These are phyloP conservation scores for Globisporangium sylvaticum DNA, from an alignment of 352 stramenopile genomes.

Conservation along the genomic window DNA sequence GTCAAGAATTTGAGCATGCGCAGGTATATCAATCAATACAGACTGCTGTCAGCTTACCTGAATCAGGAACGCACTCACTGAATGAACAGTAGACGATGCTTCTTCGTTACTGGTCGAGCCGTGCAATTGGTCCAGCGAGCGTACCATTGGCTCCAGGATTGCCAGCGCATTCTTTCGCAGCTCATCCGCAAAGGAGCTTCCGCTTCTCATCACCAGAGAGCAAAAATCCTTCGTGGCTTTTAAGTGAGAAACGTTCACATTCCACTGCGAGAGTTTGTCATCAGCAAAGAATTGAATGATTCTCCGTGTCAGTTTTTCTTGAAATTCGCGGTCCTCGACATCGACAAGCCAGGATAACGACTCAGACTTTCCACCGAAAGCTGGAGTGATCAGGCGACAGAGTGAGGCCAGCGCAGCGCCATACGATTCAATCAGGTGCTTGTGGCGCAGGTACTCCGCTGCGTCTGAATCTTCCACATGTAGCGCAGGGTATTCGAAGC, in stretches of 20 bases:
- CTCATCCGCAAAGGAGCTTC: constrained; percentile 19
- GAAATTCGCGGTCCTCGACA: neutral
- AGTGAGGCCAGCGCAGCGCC: constrained; percentile 11
- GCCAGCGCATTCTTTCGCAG: constrained; percentile 18
- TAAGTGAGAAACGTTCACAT: constrained; percentile 12
- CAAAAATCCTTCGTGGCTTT: constrained; percentile 30
- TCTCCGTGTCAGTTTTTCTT: neutral
- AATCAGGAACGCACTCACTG: constrained; percentile 12
- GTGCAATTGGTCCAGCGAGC: constrained; percentile 13
- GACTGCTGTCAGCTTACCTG: constrained; percentile 3
- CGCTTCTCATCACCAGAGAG: constrained; percentile 13
- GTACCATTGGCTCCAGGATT: constrained; percentile 18
- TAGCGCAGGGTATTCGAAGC: constrained; percentile 15
- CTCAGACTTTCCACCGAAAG: neutral
- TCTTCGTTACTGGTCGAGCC: neutral
- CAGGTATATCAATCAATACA: neutral
- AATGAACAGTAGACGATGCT: neutral
- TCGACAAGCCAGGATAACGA: constrained; percentile 15
- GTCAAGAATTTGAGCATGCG: neutral
- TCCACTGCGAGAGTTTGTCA: constrained; percentile 10
- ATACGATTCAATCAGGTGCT: constrained; percentile 15
- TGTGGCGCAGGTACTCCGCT: constrained; percentile 1
- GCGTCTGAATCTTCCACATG: neutral
- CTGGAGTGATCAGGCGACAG: constrained; percentile 7
- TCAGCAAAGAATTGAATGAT: constrained; percentile 7